phyloP scores from a whole-genome alignment of 2,329 filamentous ascomycete species.

The Didymella glomerata region DNA sequence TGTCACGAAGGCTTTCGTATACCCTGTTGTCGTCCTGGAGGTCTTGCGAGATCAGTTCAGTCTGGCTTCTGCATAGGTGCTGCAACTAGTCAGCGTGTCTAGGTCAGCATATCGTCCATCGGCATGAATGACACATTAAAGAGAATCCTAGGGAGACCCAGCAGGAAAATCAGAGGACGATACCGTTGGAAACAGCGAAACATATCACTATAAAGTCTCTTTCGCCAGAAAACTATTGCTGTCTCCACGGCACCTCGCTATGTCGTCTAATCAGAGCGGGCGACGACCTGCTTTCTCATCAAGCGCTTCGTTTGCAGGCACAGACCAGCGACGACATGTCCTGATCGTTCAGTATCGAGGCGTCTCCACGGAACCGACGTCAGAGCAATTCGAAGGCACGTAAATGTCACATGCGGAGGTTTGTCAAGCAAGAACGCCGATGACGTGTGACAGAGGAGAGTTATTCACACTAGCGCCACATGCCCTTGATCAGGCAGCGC shows the following conservation, averaged over 20 bases:
- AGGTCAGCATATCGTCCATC: not conserved
- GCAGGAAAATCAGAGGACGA: not conserved
- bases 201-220: no score
- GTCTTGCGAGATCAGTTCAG: not conserved
- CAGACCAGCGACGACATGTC: no score
- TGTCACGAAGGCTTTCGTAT: not conserved
- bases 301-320: no score
- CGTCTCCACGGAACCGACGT: not conserved
- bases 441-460: constrained; percentile 16
- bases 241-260: no score
- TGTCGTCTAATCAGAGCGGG: no score
- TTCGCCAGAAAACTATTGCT: no score
- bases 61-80: not conserved
- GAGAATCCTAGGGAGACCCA: not conserved
- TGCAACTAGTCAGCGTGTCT: not conserved
- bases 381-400: not conserved
- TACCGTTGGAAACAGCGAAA: not conserved
- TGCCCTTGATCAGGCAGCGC: constrained; percentile 14
- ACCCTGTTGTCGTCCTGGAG: not conserved
- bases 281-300: no score
- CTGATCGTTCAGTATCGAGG: not conserved
- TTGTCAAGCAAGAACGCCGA: not conserved
- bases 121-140: not conserved
- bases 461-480: constrained; percentile 20
- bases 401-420: constrained; percentile 2